Evolutionary conservation across 371 early-diverging fungal genomes (phyloP), one percentile per base, ranked within the genome.

Genomic region (Rhizopus stolonifer): DNA sequence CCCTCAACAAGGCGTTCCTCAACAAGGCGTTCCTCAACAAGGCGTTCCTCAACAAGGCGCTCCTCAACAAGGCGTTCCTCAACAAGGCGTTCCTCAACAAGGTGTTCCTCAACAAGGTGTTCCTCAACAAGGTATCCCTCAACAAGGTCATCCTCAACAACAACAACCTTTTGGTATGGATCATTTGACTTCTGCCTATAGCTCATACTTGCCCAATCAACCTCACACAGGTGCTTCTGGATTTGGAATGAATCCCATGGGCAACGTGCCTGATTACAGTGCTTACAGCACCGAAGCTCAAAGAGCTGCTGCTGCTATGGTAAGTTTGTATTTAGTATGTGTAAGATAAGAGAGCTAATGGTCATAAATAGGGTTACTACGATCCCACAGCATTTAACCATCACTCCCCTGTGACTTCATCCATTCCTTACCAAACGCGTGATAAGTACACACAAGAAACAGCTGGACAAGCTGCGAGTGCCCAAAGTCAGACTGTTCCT

Each of bases 161-260:
- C 49, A 47, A 40, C 70, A 70, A 19, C 65, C 60, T 32, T 66
- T 70, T 53, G 73, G 73, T 26, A 68, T 76, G 65, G 85, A 83
- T 33, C 82, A 74, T 15, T 70, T 81, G 48, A 64, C 69, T 17
- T 77, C 80, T 17, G 81, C 81, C 6, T 83, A 84, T 33, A 70
- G 61, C 25, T 81, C 80, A 2, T 82, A 84, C 49, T 60, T 82
- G 51, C 83, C 81, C 23, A 76, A 67, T 42, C 76, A 79, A 61
- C 73, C 74, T 17, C 81, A 81, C 46, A 72, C 71, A 44, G 79
- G 77, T 53, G 47, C 80, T 18, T 82, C 87, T 45, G 81, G 81
- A 40, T 86, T 85, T 61, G 88, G 88, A 21, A 77, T 88, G 69
- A 84, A 73, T 33, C 88, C 87, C 18, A 82, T 86, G 74, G 82